A percentile compares a stretch with the other conserved stretches of the same genome.
Evolutionary conservation across 805 yeast genomes (phyloP).

Genomic region (Starmerella geochares): DNA sequence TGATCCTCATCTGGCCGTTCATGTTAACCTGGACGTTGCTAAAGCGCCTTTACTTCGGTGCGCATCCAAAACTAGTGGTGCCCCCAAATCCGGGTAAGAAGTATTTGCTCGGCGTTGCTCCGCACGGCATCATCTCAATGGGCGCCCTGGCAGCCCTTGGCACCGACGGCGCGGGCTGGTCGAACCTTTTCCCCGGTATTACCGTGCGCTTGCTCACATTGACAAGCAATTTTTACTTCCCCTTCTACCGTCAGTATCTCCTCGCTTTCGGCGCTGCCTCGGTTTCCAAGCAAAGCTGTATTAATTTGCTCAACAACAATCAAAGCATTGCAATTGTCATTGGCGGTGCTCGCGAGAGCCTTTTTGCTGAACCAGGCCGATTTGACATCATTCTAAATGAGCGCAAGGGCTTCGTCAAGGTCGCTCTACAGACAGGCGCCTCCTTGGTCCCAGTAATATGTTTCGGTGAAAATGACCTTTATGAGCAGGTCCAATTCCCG

Average conservation of each 20-base stretch:
- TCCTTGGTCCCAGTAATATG: conserved; percentile 80
- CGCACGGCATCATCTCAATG: conserved; percentile 90
- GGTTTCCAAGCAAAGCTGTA: conserved; percentile 65
- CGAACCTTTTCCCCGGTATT: conserved; percentile 71
- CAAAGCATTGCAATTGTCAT: conserved; percentile 80
- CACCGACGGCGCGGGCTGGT: conserved; percentile 69
- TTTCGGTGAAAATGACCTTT: conserved; percentile 77
- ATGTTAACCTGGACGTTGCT: conserved; percentile 29
- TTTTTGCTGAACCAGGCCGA: conserved; percentile 41
- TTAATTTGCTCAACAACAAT: conserved; percentile 49
- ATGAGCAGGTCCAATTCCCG: conserved; percentile 40
- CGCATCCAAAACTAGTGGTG: background rate
- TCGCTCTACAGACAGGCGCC: conserved; percentile 74
- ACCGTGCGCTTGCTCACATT: conserved; percentile 67
- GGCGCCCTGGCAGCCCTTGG: conserved; percentile 80
- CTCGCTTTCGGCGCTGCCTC: conserved; percentile 73
- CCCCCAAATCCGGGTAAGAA: conserved; percentile 32
- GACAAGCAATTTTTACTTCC: conserved; percentile 70
- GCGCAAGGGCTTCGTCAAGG: conserved; percentile 78
- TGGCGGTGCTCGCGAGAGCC: conserved; percentile 91
- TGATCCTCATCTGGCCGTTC: conserved; percentile 19
- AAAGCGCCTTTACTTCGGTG: conserved; percentile 35
- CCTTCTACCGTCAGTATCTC: conserved; percentile 82
- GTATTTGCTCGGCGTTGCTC: conserved; percentile 87
- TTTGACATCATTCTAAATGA: conserved; percentile 62